Evolutionary conservation across 2,329 filamentous ascomycete genomes (phyloP), one percentile per base, ranked within the genome.

Genomic region (Teratosphaeria viscida): DNA sequence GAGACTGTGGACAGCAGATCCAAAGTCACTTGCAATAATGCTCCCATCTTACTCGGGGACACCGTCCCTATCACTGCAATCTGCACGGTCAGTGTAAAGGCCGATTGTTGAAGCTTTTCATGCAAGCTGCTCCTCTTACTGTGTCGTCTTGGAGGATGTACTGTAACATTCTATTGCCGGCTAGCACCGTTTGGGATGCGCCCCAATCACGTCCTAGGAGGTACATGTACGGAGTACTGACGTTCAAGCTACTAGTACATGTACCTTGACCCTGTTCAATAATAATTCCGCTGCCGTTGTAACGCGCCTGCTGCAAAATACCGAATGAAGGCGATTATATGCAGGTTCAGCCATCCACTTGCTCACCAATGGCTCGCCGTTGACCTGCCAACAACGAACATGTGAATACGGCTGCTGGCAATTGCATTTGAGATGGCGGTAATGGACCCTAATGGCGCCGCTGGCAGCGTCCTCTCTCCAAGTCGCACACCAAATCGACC

Each of bases 401-500:
- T 57, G 39, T 52, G 55, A 57, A 57, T n/a, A 16, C 12, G 59
- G 54, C 57, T 43, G 14, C 19, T 55, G 56, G 39, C 49, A 32
- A 43, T 12, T 43, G 37, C 37, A 14, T 39, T 6, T 52, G 35
- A 10, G 26, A 65, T 63, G 61, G 61, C 59, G 43, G 60, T 59
- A 57, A 61, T 47, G n/a, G 57, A 62, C 56, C 32, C 58, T 26
- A 54, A 60, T 29, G 55, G 56, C 23, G 56, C 60, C 7, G 59
- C 64, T 26, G 55, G 37, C 11, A 61, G 34, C 52, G 35, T 63
- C 12, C 56, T 62, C 27, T 63, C 63, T 1, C 65, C 67, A 3
- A 63, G 64, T 49, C 63, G 64, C 43, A 64, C 66, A 10, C 60
- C 64, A 10, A 64, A 62, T 16, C 64, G 65, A 54, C 52, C 61